A percentile compares a stretch with the other conserved stretches of the same genome.
Conservation (phyloP, 371 early-diverging fungal genomes). For the Mucor sp. region DNA sequence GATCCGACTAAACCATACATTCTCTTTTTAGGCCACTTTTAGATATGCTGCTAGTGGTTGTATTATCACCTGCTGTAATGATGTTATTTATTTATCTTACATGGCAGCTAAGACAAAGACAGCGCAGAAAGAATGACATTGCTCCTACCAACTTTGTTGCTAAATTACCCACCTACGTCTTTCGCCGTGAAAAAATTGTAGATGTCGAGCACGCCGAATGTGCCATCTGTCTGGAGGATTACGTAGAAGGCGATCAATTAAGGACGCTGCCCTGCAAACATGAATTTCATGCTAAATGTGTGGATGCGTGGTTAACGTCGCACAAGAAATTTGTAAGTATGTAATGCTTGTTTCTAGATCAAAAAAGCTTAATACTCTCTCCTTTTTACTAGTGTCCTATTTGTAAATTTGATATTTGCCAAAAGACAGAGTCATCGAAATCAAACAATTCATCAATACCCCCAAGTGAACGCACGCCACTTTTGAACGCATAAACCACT, state of each 20-base stretch:
- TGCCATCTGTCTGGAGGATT: slow-evolving; percentile 95
- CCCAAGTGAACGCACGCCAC: slow-evolving; percentile 44
- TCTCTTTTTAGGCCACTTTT: slow-evolving; percentile 55
- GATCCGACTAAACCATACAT: neutral
- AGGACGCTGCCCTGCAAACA: slow-evolving; percentile 90
- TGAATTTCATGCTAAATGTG: slow-evolving; percentile 91
- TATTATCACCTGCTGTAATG: slow-evolving; percentile 76
- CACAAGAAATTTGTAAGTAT: slow-evolving; percentile 77
- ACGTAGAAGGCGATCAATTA: slow-evolving; percentile 79
- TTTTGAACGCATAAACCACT: slow-evolving; percentile 34
- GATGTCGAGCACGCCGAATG: slow-evolving; percentile 79
- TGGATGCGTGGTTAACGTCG: slow-evolving; percentile 87
- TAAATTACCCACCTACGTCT: slow-evolving; percentile 69
- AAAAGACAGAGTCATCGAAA: slow-evolving; percentile 29
- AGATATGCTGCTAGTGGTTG: slow-evolving; percentile 72
- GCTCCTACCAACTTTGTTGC: slow-evolving; percentile 76
- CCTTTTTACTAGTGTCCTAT: slow-evolving; percentile 42
- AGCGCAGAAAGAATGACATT: slow-evolving; percentile 68
- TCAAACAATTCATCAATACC: slow-evolving; percentile 8
- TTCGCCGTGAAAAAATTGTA: slow-evolving; percentile 44
- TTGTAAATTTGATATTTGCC: slow-evolving; percentile 51
- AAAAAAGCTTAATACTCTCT: slow-evolving; percentile 7
- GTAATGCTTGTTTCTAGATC: neutral
- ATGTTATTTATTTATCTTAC: slow-evolving; percentile 73
- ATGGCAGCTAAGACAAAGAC: slow-evolving; percentile 73